Base-by-base conservation (phyloP, 129 eudicot genomes). In the Tanacetum coccineum region DNA sequence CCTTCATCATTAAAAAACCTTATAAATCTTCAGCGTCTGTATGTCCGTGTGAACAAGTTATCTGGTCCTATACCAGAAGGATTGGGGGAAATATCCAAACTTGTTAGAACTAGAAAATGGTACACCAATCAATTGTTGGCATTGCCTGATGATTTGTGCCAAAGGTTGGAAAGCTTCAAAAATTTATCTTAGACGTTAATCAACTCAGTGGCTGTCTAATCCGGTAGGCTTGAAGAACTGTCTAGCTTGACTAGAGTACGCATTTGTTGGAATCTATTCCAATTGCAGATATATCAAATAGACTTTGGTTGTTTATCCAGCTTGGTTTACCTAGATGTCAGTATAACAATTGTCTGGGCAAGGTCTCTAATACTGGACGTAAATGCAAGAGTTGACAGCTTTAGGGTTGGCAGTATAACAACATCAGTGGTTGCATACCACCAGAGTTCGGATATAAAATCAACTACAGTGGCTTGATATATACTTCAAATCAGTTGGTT, bases 221-320 rank as follows among this genome's bases (percentile, higher is more conserved):
- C 82, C 82, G 2, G 18, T 4, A 46, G 55, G 80, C 60, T 60
- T 82, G 13, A 78, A 44, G 40, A 74, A 82, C 64, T 82, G 83
- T 66, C 47, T 0, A 59, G 64, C 64, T 70, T 82, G 13, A 4
- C 6, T 4, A 74, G 83, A 72, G 75, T 4, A 51, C n/a, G n/a
- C 59, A 3, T 59, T 78, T 13, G 68, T 0, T 4, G 10, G 12
- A 82, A 82, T 53, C 52, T 45, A 6, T 39, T 82, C 4, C n/a
- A n/a, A 54, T 32, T 32, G 86, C 78, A 22, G 72, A 78, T 26
- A 5, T 82, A 19, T 47, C 78, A 1, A 73, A 71, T 62, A 73
- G 48, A n/a, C 17, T 73, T 81, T 50, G 76, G 85, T n/a, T 11
- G 69, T 73, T 10, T 77, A 81, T 61, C 85, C 81, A 45, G 71